These are phyloP conservation scores for Teratosphaeria destructans DNA, from an alignment of 2,329 filamentous ascomycete genomes.

Conservation along the genomic window DNA sequence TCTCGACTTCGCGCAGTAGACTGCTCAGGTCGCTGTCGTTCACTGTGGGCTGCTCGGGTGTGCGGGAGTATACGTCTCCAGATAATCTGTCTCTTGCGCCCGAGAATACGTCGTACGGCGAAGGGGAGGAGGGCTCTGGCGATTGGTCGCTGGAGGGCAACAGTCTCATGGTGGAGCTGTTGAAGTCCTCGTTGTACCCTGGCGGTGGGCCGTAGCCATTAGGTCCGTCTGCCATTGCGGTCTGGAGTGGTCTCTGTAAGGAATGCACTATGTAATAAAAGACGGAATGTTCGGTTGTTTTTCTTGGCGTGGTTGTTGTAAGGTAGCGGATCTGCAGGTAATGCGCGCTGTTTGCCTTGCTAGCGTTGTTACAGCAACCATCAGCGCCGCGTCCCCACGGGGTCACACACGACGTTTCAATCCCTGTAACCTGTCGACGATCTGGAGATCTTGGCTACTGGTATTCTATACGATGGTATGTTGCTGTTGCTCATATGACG, in stretches of 20 bases:
- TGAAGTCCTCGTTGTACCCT: conserved; percentile 29
- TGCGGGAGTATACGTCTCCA: conserved; percentile 1
- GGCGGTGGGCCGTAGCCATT: conserved; percentile 29
- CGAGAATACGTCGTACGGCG: conserved; percentile 26
- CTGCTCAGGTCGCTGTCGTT: conserved; percentile 29
- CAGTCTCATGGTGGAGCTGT: conserved; percentile 40
- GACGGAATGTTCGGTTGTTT: background rate
- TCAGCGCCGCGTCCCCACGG: background rate
- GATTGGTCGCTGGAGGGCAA: conserved; percentile 37
- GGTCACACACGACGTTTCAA: background rate
- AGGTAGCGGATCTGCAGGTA: background rate
- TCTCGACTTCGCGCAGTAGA: conserved; percentile 33
- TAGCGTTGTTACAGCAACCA: background rate
- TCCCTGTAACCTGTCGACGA: background rate
- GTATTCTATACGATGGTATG: background rate
- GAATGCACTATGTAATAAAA: background rate
- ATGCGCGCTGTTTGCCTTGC: background rate
- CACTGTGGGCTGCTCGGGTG: conserved; percentile 4
- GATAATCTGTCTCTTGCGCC: conserved; percentile 17
- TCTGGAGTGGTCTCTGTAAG: background rate
- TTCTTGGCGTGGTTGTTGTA: background rate
- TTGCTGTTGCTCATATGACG: background rate
- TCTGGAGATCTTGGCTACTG: background rate
- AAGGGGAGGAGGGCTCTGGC: conserved; percentile 10
- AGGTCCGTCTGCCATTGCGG: conserved; percentile 1